phyloP scores from a whole-genome alignment of 148 eudicot species.

The Rhododendron williamsianum region DNA sequence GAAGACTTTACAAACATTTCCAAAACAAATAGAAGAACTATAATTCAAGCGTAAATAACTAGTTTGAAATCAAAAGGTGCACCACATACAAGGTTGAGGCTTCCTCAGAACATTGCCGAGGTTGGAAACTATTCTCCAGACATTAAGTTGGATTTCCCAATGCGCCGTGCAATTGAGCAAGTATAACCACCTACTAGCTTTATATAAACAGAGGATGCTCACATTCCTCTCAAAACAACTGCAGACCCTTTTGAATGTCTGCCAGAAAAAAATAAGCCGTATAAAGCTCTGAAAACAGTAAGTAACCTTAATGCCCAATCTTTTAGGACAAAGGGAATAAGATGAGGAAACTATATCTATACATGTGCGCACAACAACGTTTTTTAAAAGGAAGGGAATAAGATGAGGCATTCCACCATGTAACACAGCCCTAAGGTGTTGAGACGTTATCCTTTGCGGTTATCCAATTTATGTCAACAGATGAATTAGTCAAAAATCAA shows the following conservation, averaged over 20 bases:
- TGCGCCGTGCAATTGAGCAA: background rate
- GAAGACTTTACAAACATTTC: background rate
- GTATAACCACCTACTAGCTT: background rate
- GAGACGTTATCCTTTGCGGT: background rate
- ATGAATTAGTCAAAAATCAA: background rate
- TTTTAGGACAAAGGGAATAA: background rate
- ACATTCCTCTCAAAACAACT: constrained; percentile 1
- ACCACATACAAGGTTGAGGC: constrained; percentile 6
- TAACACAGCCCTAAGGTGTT: background rate
- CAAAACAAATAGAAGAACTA: background rate
- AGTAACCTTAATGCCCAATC: background rate
- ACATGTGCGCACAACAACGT: background rate
- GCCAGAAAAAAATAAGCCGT: background rate
- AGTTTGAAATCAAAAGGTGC: background rate
- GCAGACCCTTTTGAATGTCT: background rate
- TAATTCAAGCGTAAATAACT: background rate
- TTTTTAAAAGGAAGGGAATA: background rate
- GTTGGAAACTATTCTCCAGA: background rate
- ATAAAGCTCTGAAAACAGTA: background rate
- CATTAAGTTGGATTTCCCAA: background rate
- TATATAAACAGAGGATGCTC: background rate
- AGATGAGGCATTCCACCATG: background rate
- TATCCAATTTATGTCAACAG: background rate
- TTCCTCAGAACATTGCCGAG: constrained; percentile 5
- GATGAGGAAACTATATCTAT: background rate